These are phyloP conservation scores for Phlyctochytrium planicorne DNA, from an alignment of 192 early-diverging fungal genomes.

Conservation along the genomic window DNA sequence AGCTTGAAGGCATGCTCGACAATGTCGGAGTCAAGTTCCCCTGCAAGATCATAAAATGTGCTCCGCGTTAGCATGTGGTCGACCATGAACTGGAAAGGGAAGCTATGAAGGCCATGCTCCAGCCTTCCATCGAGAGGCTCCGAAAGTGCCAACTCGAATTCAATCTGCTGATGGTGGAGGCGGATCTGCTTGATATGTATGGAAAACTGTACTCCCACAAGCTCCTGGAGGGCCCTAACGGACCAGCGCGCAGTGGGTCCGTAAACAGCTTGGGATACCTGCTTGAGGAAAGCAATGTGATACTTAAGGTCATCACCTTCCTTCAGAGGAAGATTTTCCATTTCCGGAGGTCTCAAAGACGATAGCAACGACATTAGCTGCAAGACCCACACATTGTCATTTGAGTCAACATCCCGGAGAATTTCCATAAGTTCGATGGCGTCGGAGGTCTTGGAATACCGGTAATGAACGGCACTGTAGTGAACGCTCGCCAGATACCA, in stretches of 20 bases:
- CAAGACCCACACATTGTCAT: constrained; percentile 14
- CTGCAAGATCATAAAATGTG: constrained; percentile 1
- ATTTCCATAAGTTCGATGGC: constrained; percentile 6
- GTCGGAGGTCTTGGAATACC: neutral
- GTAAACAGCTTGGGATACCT: constrained; percentile 1
- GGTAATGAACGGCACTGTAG: neutral
- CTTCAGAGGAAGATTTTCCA: no score
- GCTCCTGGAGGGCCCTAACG: constrained; percentile 14
- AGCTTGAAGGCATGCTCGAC: constrained; percentile 5
- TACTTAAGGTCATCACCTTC: neutral
- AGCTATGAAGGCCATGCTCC: neutral
- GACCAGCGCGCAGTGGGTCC: neutral
- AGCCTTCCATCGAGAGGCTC: constrained; percentile 16
- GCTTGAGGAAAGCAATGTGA: neutral
- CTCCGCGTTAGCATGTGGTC: constrained; percentile 7
- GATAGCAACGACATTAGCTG: constrained; percentile 1
- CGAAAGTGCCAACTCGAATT: constrained; percentile 10
- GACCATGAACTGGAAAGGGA: constrained; percentile 23
- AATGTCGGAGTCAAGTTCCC: constrained; percentile 19
- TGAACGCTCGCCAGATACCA: constrained; percentile 1
- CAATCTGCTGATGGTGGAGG: neutral
- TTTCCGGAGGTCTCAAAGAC: neutral
- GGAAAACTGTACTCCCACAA: constrained; percentile 19
- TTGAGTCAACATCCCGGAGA: neutral
- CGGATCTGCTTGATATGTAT: constrained; percentile 13